These are phyloP conservation scores for Lagerstroemia speciosa DNA, from an alignment of 345 rosid genomes.

Conservation along the genomic window DNA sequence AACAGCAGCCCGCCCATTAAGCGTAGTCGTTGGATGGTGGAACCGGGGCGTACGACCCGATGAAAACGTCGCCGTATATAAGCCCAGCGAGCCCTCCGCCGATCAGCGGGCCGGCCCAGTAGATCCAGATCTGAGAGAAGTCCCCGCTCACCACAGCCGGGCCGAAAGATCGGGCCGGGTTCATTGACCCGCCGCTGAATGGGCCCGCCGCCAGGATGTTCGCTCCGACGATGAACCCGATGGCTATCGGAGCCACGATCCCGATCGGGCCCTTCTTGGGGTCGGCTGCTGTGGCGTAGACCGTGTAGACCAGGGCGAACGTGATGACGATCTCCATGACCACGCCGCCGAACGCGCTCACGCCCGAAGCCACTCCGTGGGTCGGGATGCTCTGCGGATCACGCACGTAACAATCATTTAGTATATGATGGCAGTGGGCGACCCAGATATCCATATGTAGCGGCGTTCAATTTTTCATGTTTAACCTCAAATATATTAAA, in stretches of 20 bases:
- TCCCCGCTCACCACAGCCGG: slow-evolving; percentile 78
- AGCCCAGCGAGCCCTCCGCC: slow-evolving; percentile 87
- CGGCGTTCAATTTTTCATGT: too few species aligned
- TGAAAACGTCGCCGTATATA: slow-evolving; percentile 63
- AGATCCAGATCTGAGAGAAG: slow-evolving; percentile 61
- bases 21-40: slow-evolving; percentile 30
- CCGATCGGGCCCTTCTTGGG: slow-evolving; percentile 76
- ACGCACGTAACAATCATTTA: too few species aligned
- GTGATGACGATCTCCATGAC: slow-evolving; percentile 76
- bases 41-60: slow-evolving; percentile 43
- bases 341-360: slow-evolving; percentile 45
- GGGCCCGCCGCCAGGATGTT: slow-evolving; percentile 92
- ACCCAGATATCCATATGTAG: too few species aligned
- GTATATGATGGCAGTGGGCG: too few species aligned
- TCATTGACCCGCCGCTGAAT: slow-evolving; percentile 91
- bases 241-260: slow-evolving; percentile 69
- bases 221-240: slow-evolving; percentile 88
- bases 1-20: background rate
- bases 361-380: slow-evolving; percentile 61
- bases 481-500: too few species aligned
- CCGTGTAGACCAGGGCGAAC: slow-evolving; percentile 74
- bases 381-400: slow-evolving; percentile 59
- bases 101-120: slow-evolving; percentile 71
- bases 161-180: slow-evolving; percentile 88
- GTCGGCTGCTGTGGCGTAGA: slow-evolving; percentile 80